Evolutionary conservation across 1,284 basidiomycete genomes (phyloP), one percentile per base, ranked within the genome.

Genomic region (Violaceomyces palustris): DNA sequence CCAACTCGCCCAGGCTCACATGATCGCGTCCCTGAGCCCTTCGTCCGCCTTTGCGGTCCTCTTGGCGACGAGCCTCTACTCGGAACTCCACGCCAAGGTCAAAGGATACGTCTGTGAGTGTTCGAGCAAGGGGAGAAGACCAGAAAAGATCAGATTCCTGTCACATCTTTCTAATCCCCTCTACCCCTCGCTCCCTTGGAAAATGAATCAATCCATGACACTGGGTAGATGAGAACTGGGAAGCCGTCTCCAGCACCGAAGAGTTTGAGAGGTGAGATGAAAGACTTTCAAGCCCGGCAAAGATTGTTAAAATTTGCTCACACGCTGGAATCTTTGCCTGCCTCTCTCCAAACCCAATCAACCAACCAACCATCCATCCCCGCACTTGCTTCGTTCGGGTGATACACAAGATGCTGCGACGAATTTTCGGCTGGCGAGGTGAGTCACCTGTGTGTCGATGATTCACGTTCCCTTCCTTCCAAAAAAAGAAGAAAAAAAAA

Each of bases 21-120:
- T 89, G 61, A 79, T 89, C 75, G 77, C 79, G 4, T 83, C 82
- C 2, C 80, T 91, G 30, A 85, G 83, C 6, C 83, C 84, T 4
- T 77, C 80, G 48, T 80, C 80, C 7, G 83, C 85, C 50, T 87
- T 88, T 69, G 80, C 84, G 0, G 74, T 86, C 34, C 74, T 89
- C 42, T 79, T 87, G 41, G 85, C 74, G 12, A 68, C 65, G 19
- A 44, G 51, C 21, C 50, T 67, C 18, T 69, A 66, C 32, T 44
- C 47, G 11, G 58, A 64, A 19, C 43, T 72, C 27, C 69, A 72
- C 27, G 40, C 44, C 2, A 37, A 45, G 7, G 61, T 72, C 45
- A 64, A 65, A 49, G 40, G 54, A 18, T 71, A 63, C 38, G 67
- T 72, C 29, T 69, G 42, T 47, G 36, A 46, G 44, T 36, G 2